Evolutionary conservation across 2,329 filamentous ascomycete genomes (phyloP), one percentile per base, ranked within the genome.

Genomic region (Aspergillus pseudoviridinutans): DNA sequence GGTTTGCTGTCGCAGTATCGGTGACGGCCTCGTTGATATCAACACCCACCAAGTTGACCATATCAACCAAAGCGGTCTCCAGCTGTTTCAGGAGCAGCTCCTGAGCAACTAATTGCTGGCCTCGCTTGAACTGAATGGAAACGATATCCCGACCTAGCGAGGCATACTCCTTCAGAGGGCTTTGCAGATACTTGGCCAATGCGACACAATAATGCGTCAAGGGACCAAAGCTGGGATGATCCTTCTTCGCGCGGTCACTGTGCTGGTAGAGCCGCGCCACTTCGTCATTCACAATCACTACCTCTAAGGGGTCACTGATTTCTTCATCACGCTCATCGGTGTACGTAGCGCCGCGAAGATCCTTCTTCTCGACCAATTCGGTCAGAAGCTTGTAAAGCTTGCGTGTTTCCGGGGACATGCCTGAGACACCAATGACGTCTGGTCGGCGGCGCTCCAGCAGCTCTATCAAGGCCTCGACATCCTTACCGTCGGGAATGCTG

Each of bases 51-150:
- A 99, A 85, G 72, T 99, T 99, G 65, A 99, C 94, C 83, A 96
- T 96, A 71, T 99, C 94, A 10, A 99, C 93, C 86, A 99, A 90
- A 49, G 93, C 91, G n/a, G 90, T 95, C 68, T 99, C 94, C 17
- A 99, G 82, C 59, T 91, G 86, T 71, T 90, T 92, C 61, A 88
- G 79, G 42, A 99, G 82, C 77, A 96, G 92, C 41, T 97, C 93
- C 59, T 92, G 85, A 0, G 92, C 89, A 14, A 99, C 82, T 29
- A 97, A 84, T 60, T 92, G 89, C 72, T 99, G 94, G 66, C 92
- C 92, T 3, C 90, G 86, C 66, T 97, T 92, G 75, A 97, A 97
- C 22, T 87, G 84, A 59, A 99, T 83, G 1, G 93, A 96, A 12
- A 88, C 80, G 59, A 97, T 86, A 69, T 97, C 92, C 66, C 89